Base-by-base conservation (phyloP, 441 rosid species). In the Arabidopsis hybrid region DNA sequence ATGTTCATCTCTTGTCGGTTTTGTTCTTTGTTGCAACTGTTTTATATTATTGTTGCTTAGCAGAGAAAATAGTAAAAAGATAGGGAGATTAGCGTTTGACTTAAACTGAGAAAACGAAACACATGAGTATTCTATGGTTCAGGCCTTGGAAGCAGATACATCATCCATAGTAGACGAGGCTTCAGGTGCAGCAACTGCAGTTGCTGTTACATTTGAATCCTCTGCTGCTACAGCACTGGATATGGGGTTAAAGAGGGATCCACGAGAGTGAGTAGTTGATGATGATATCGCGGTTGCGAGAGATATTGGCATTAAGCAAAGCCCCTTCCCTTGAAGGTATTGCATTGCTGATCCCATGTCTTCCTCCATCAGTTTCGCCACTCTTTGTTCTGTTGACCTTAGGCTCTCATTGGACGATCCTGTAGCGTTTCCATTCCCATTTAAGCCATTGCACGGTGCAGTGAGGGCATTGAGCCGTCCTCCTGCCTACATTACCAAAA, bases 281-380 rank as follows among this genome's bases (percentile, higher is more conserved):
- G 98, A 83, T 11, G 98, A 92, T 31, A 92, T 88, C 0, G 95
- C 92, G 4, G 94, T 83, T 47, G 97, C 97, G 1, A 94, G 89
- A 3, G 97, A 91, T 59, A 94, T 94, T 6, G 99, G 99, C 99
- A 94, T 94, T 46, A 94, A 82, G 73, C 99, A 94, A 9, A 94
- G 97, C 1, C 99, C 99, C 67, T 94, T 92, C 52, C 97, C 97
- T 77, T 94, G 99, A 32, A 92, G 83, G 40, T 90, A 94, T 73
- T 94, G 97, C 99, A 94, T 94, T 70, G 99, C 99, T n/a, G 97
- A 84, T 8, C 97, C 97, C 99, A 92, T 92, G 65, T 94, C 99
- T 77, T 92, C 91, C 52, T 94, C 97, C 95, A 94, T 90, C 31
- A 94, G 84, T 83, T 87, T 94, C 0, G 94, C 97, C 69, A 94